Base-by-base conservation (phyloP, 2,329 filamentous ascomycete species). In the Cladophialophora carrionii region DNA sequence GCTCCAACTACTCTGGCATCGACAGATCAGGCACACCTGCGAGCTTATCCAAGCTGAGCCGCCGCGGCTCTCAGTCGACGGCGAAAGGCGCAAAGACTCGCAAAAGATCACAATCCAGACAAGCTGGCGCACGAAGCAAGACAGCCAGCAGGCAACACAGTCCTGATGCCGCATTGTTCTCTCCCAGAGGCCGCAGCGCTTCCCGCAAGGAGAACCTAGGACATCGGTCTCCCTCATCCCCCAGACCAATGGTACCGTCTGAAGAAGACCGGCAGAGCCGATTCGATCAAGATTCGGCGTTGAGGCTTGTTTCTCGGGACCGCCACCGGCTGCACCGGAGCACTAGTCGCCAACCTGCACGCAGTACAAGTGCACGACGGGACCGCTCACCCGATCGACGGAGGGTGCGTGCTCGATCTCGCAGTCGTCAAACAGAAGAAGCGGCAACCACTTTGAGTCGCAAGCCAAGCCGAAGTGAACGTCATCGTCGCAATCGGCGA, bases 171-270 rank as follows among this genome's bases (percentile, higher is more conserved):
- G 75, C 72, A 75, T 54, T 74, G 76, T 65, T 68, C 17, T 60
- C 70, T 26, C 63, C 68, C 31, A 69, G 90, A 57, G 89, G 88
- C 2, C 84, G 90, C 68, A 89, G 87, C 72, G 78, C 83, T 55
- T 83, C 83, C 17, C 83, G 88, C n/a, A 81, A 81, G 17, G 82
- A 85, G 20, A 84, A 82, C 2, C 86, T 86, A n/a, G 74, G 78
- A 2, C 78, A 84, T 52, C 83, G 87, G 57, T 96, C 92, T 1
- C 92, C 93, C 1, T 90, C 90, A 0, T 94, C 91, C 0, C 92
- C 93, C 1, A 79, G 92, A 24, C 90, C 92, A 3, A 88, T 94
- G 81, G 87, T 89, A 14, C 80, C 82, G 5, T 80, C 83, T 2
- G 85, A 83, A 22, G 83, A 82, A 20, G 80, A 82, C 17, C 78